Conservation (phyloP, 1,284 basidiomycete genomes). For the Ustilago sp. region DNA sequence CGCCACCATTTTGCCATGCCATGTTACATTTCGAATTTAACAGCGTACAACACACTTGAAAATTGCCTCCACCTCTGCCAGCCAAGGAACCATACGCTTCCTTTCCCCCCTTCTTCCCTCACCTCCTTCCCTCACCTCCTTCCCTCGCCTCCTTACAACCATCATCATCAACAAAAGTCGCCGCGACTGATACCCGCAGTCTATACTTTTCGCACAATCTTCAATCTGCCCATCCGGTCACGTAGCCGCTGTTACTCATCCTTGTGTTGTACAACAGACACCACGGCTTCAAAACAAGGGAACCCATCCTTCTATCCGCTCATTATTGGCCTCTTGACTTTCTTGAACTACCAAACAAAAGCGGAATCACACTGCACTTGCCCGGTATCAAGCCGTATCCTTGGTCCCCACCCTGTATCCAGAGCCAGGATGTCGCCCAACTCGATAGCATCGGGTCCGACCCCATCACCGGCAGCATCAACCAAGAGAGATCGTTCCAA, state of each 20-base stretch:
- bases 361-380: background rate
- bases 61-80: background rate
- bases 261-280: background rate
- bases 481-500: conserved; percentile 34
- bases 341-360: background rate
- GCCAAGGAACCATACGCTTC: conserved; percentile 3
- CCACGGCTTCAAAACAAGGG: background rate
- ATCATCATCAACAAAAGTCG: background rate
- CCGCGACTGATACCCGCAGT: background rate
- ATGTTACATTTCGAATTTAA: background rate
- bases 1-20: background rate
- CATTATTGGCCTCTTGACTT: background rate
- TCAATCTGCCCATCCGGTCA: background rate
- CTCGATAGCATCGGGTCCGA: conserved; percentile 21
- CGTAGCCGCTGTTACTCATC: background rate
- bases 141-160: background rate
- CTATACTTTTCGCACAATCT: background rate
- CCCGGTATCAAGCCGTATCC: background rate
- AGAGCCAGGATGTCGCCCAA: conserved; percentile 24
- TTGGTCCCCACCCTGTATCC: no score
- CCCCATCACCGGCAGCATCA: conserved; percentile 25
- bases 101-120: background rate
- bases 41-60: background rate
- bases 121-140: background rate
- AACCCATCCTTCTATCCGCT: background rate